phyloP scores from a whole-genome alignment of 1,139 yeast species.

The Geotrichum aggregatum region DNA sequence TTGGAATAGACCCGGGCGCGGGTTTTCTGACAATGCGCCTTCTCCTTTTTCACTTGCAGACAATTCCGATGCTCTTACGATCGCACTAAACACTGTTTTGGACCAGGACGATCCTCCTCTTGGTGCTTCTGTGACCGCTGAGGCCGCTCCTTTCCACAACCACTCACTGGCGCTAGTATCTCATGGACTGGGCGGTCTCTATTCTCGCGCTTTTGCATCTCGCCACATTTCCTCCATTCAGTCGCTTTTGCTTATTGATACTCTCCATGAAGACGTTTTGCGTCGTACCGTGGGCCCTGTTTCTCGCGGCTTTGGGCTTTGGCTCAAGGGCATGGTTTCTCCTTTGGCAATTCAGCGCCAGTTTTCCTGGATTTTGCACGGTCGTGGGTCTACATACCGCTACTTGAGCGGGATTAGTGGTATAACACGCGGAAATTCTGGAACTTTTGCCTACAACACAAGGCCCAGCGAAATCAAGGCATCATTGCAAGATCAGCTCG shows the following conservation, averaged over 20 bases:
- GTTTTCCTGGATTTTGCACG: conserved; percentile 45
- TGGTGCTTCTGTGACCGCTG: neutral
- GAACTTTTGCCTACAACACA: conserved; percentile 33
- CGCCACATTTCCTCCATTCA: conserved; percentile 51
- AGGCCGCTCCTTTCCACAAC: conserved; percentile 22
- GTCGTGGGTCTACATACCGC: conserved; percentile 56
- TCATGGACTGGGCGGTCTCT: conserved; percentile 80
- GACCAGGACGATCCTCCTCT: conserved; percentile 6
- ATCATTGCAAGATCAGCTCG: conserved; percentile 69
- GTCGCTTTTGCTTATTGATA: conserved; percentile 58
- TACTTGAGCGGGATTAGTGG: conserved; percentile 39
- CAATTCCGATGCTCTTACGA: conserved; percentile 56
- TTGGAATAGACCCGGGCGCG: conserved; percentile 86
- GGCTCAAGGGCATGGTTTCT: conserved; percentile 63
- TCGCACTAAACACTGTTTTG: conserved; percentile 41
- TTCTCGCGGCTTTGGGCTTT: conserved; percentile 55
- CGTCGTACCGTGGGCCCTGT: conserved; percentile 36
- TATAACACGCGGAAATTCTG: conserved; percentile 44
- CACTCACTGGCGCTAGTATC: conserved; percentile 62
- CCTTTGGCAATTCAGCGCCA: conserved; percentile 57
- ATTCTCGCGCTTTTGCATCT: conserved; percentile 70
- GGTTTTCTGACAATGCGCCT: conserved; percentile 75
- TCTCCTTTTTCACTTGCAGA: conserved; percentile 69
- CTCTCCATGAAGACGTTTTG: conserved; percentile 71
- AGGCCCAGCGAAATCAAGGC: conserved; percentile 45